phyloP scores from a whole-genome alignment of 495 filamentous ascomycete genomes.

The Gamarada debralockiae region DNA sequence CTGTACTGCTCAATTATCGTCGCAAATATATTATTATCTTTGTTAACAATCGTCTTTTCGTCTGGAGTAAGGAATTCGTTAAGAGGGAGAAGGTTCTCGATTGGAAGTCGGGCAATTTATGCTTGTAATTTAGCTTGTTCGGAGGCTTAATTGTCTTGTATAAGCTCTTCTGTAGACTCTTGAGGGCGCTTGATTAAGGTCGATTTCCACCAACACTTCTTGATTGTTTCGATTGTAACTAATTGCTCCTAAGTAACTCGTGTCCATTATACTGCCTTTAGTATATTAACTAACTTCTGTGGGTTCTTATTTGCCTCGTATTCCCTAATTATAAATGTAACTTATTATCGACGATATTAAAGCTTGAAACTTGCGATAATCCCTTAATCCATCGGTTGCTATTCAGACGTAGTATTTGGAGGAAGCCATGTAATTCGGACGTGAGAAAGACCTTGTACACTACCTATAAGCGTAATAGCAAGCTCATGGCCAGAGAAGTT shows the following conservation, averaged over 20 bases:
- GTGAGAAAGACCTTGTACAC: constrained; percentile 10
- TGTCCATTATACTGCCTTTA: constrained; percentile 1
- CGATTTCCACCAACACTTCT: constrained; percentile 8
- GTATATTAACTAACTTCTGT: neutral
- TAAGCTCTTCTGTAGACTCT: neutral
- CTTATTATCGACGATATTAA: constrained; percentile 23
- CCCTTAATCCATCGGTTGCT: constrained; percentile 30
- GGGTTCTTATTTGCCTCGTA: neutral
- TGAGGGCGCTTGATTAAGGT: neutral
- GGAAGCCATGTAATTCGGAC: constrained; percentile 29
- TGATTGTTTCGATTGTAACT: neutral
- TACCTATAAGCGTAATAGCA: constrained; percentile 10
- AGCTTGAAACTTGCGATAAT: constrained; percentile 30
- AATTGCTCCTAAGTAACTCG: neutral
- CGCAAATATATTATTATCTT: neutral
- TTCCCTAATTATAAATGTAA: constrained; percentile 14
- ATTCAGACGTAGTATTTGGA: too few species aligned
- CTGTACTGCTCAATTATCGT: neutral
- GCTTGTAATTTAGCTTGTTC: neutral
- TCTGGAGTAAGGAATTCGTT: neutral
- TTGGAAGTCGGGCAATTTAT: neutral
- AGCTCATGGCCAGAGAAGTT: constrained; percentile 29
- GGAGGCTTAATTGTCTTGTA: neutral
- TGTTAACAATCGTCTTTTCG: neutral
- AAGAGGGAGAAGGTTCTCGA: neutral